These are phyloP conservation scores for Lecanicillium sp. DNA, from an alignment of 2,329 filamentous ascomycete species.

Conservation along the genomic window DNA sequence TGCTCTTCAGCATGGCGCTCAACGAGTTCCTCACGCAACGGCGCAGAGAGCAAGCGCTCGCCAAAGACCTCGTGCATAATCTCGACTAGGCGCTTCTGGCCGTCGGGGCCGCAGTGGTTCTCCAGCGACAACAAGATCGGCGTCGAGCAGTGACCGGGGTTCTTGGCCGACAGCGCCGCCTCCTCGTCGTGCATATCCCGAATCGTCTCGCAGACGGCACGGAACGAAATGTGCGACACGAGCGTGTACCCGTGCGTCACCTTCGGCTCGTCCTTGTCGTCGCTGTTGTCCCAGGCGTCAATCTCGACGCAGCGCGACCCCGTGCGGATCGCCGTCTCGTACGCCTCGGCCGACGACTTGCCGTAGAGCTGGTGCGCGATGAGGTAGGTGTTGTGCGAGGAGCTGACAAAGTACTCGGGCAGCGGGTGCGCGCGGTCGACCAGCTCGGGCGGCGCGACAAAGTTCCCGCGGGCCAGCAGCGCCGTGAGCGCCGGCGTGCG, in stretches of 20 bases:
- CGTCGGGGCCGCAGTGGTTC: slow-evolving; percentile 56
- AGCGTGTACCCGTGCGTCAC: slow-evolving; percentile 66
- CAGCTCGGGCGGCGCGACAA: slow-evolving; percentile 48
- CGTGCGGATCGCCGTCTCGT: slow-evolving; percentile 54
- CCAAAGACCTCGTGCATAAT: slow-evolving; percentile 62
- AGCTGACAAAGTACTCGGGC: slow-evolving; percentile 66
- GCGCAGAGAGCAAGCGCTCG: slow-evolving; percentile 51
- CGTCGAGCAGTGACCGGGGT: slow-evolving; percentile 38
- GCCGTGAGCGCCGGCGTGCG: slow-evolving; percentile 40
- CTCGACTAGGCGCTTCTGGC: slow-evolving; percentile 54
- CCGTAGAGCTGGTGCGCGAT: slow-evolving; percentile 65
- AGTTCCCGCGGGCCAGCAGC: slow-evolving; percentile 51
- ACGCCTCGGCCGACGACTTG: slow-evolving; percentile 54
- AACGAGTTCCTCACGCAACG: slow-evolving; percentile 42
- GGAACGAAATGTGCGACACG: slow-evolving; percentile 60
- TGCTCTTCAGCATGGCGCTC: slow-evolving; percentile 31
- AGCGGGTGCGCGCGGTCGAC: slow-evolving; percentile 54
- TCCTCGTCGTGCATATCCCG: slow-evolving; percentile 57
- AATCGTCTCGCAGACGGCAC: slow-evolving; percentile 59
- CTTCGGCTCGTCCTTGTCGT: slow-evolving; percentile 57
- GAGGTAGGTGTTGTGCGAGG: slow-evolving; percentile 68
- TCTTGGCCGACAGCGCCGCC: slow-evolving; percentile 32
- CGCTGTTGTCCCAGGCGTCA: slow-evolving; percentile 63
- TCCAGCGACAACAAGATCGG: slow-evolving; percentile 61
- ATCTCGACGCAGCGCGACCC: slow-evolving; percentile 68